Conservation (phyloP, 345 rosid genomes). For the Rhodamnia argentea region DNA sequence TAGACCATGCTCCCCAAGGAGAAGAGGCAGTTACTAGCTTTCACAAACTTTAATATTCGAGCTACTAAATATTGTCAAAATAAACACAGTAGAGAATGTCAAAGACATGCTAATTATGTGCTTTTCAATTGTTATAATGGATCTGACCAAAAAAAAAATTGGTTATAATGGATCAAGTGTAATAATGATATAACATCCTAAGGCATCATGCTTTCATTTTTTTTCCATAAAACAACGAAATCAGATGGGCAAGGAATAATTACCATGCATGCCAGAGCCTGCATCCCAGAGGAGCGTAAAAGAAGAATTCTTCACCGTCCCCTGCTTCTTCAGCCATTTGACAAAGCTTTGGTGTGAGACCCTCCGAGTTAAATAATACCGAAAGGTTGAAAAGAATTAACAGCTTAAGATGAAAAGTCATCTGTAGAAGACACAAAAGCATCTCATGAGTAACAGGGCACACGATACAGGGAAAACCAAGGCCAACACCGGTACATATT, state of each 20-base stretch:
- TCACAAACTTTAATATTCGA: not conserved
- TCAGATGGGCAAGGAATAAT: not conserved
- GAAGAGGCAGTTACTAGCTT: too few relatives aligned
- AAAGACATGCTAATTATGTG: not conserved
- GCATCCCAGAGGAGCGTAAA: constrained; percentile 71
- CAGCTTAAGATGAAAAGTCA: not conserved
- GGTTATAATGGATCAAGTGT: not conserved
- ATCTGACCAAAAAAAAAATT: too few relatives aligned
- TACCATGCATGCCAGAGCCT: constrained; percentile 83
- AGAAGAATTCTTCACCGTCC: constrained; percentile 49
- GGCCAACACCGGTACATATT: not conserved
- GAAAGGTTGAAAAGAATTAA: not conserved
- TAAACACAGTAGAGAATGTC: not conserved
- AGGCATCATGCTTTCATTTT: not conserved
- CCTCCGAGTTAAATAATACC: constrained; percentile 81
- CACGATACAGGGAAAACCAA: not conserved
- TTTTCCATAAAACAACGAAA: not conserved
- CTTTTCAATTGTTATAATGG: not conserved
- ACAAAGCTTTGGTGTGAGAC: constrained; percentile 83
- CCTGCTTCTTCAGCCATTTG: constrained; percentile 79
- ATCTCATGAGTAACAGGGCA: not conserved
- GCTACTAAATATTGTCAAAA: not conserved
- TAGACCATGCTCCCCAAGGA: not conserved
- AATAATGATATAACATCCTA: not conserved
- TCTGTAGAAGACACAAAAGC: not conserved